Base-by-base conservation (phyloP, 2,329 filamentous ascomycete species). In the Lomentospora prolificans region DNA sequence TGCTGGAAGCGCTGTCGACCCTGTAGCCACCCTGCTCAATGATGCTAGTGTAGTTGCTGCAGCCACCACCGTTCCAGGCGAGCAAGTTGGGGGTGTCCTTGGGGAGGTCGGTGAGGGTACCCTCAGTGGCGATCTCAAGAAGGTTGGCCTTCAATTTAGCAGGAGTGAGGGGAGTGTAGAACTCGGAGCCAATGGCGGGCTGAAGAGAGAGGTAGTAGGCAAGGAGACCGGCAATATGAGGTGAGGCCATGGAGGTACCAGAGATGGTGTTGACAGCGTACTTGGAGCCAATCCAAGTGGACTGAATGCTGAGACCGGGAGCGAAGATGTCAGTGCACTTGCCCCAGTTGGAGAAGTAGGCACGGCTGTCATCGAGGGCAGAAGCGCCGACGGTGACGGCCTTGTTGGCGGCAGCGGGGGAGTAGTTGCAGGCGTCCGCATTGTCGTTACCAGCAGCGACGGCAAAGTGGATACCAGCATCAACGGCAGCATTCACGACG, bases 291-390 rank as follows among this genome's bases (percentile, higher is more conserved):
- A 95, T 96, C 94, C 94, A 99, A 71, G 94, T 97, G 62, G 94
- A 99, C 66, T 89, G 83, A 66, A 99, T 96, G 85, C 90, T 96
- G 67, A 96, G 81, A 68, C 94, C 94, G 59, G 94, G 94, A 61
- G 91, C 94, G 67, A 99, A 99, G 80, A 99, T 96, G 75, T 99
- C 94, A 71, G 92, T 96, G 83, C 94, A 99, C 81, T 92, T 94
- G 73, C 94, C 94, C 74, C 86, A 97, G 88, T 99, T 99, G 84
- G 95, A 99, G 85, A 99, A 99, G 84, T 97, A 99, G 62, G 94
- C 94, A 75, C 94, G 92, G 80, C 90, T 89, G 70, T 99, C 94
- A 67, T 87, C 84, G 58, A 99, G 83, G 64, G 89, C 94, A 50
- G 90, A 95, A 63, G 94, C 94, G 74, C 92, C 95, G 61, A 99